Evolutionary conservation across 345 rosid genomes (phyloP).

Genomic region (Schrenkiella parvula): DNA sequence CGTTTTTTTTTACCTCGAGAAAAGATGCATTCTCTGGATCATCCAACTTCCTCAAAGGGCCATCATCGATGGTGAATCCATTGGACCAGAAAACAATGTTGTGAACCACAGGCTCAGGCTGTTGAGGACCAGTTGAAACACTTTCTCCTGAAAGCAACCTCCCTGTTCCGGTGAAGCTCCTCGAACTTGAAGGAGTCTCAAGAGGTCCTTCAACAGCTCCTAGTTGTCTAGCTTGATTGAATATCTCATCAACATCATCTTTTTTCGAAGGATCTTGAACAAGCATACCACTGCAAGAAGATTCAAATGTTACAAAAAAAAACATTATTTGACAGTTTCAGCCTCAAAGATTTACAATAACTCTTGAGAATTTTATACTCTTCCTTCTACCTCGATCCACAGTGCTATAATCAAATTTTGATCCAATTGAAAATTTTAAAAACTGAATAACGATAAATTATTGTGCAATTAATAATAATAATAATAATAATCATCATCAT

Average conservation of each 20-base stretch:
- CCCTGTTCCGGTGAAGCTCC: conserved; percentile 80
- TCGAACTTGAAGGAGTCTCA: conserved; percentile 74
- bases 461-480: not conserved
- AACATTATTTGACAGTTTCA: not conserved
- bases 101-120: conserved; percentile 77
- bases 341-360: too few species aligned
- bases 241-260: conserved; percentile 86
- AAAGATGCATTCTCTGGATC: conserved; percentile 96
- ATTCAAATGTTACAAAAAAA: not conserved
- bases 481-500: too few species aligned
- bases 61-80: conserved; percentile 93
- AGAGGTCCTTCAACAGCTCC: conserved; percentile 94
- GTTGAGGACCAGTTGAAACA: conserved; percentile 63
- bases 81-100: conserved; percentile 90
- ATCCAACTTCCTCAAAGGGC: conserved; percentile 85
- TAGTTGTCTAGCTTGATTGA: conserved; percentile 83
- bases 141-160: conserved; percentile 84
- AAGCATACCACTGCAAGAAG: conserved; percentile 76
- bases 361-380: too few species aligned
- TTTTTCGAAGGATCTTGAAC: conserved; percentile 91
- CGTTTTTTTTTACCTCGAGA: conserved; percentile 66
- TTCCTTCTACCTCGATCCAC: not conserved
- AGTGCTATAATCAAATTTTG: not conserved
- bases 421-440: not conserved
- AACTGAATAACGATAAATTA: not conserved